Evolutionary conservation across 2,329 filamentous ascomycete genomes (phyloP), one percentile per base, ranked within the genome.

Genomic region (Colletotrichum gigasporum): DNA sequence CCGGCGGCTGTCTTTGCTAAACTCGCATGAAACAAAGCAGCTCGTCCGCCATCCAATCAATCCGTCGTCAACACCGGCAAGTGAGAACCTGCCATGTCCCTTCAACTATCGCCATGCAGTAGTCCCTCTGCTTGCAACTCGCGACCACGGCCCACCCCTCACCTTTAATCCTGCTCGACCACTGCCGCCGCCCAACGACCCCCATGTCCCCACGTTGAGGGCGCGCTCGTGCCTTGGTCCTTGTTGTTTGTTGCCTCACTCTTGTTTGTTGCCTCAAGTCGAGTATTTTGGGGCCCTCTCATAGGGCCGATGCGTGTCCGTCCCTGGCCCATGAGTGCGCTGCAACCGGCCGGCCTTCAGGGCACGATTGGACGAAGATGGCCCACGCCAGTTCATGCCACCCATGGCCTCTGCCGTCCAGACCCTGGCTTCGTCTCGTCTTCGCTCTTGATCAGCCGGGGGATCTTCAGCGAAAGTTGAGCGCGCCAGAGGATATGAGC

Each of bases 1-100:
- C 59, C 41, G 52, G 52, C 59, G 63, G 58, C 51, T 66, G 59
- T 65, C 62, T 61, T 35, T 61, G 22, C 58, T 51, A 65, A 63
- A 65, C 57, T 45, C 24, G 51, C 41, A 56, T 63, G 63, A 65
- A 65, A 65, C 63, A 52, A 28, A 24, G 58, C 42, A 50, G 42
- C 24, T 57, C 37, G 37, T 44, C 45, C 47, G 24, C 52, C 52
- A 42, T 65, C 63, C 63, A 65, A 65, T 65, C 59, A 58, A 58
- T 47, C 39, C 45, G 34, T 37, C 44, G 3, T 63, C 37, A 18
- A 24, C 30, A 28, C 35, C 59, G 30, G 28, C 42, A 63, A 56
- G 58, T 65, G 63, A 65, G 59, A 57, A 65, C 24, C 24, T 63
- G 45, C 51, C 44, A 26, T 56, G 47, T 48, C 39, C 52, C 51